phyloP scores from a whole-genome alignment of 495 filamentous ascomycete species.

The Amniculicola lignicola region DNA sequence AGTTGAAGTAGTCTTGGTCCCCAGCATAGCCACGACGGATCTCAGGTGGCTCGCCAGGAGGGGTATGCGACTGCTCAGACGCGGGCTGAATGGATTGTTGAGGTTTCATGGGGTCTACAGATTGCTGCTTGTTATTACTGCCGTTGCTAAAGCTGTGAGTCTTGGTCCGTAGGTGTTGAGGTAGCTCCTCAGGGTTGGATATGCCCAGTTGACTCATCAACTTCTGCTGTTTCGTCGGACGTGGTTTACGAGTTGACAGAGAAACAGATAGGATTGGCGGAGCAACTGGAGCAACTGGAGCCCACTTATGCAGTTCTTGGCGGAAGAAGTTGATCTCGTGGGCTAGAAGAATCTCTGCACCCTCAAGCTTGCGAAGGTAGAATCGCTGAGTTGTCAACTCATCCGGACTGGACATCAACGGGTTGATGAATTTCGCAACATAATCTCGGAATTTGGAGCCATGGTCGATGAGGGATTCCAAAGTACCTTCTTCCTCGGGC shows the following conservation, averaged over 20 bases:
- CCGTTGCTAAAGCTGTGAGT: conserved; percentile 43
- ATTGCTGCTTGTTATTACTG: conserved; percentile 26
- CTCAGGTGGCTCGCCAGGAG: conserved; percentile 30
- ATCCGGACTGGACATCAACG: conserved; percentile 71
- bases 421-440: conserved; percentile 75
- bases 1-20: conserved; percentile 25
- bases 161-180: conserved; percentile 73
- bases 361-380: conserved; percentile 96
- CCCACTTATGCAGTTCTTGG: conserved; percentile 94
- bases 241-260: conserved; percentile 91
- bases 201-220: conserved; percentile 85
- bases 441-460: conserved; percentile 82
- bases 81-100: conserved; percentile 22
- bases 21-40: conserved; percentile 6
- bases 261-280: conserved; percentile 82
- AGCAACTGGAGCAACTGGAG: conserved; percentile 79
- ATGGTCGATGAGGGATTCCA: conserved; percentile 78
- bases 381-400: conserved; percentile 92
- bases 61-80: conserved; percentile 30
- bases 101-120: conserved; percentile 24
- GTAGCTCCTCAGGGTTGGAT: conserved; percentile 82
- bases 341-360: conserved; percentile 87
- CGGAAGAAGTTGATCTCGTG: conserved; percentile 97
- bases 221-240: conserved; percentile 96
- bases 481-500: conserved; percentile 85